phyloP scores from a whole-genome alignment of 73 alveolate genomes.

The Blepharisma stoltei region DNA sequence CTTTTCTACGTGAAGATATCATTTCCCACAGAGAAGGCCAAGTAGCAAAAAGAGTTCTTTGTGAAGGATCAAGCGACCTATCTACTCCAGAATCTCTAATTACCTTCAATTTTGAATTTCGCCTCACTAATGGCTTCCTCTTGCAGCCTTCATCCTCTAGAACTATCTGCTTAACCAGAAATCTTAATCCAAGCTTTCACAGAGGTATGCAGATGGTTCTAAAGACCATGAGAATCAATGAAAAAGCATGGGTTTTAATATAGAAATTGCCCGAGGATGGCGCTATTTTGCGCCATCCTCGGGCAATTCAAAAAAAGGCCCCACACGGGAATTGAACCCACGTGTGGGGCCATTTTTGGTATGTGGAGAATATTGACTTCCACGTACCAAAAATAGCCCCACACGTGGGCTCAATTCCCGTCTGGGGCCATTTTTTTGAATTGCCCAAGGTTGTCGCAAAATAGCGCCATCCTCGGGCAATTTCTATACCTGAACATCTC shows the following conservation, averaged over 20 bases:
- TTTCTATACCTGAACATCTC: too few relatives aligned
- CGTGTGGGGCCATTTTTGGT: too few relatives aligned
- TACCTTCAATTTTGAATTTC: background rate
- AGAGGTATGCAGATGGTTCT: background rate
- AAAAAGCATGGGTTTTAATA: background rate
- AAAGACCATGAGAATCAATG: constrained; percentile 2
- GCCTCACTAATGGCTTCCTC: constrained; percentile 10
- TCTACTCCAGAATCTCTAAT: background rate
- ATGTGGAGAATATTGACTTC: too few relatives aligned
- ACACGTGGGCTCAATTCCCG: too few relatives aligned
- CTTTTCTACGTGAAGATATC: constrained; percentile 9
- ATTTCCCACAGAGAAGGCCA: background rate
- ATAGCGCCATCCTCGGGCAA: too few relatives aligned
- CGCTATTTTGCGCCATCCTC: too few relatives aligned
- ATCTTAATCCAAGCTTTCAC: constrained; percentile 16
- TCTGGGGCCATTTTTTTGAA: too few relatives aligned
- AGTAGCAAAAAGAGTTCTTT: background rate
- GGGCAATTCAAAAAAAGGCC: too few relatives aligned
- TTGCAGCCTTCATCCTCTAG: background rate
- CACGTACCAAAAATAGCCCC: too few relatives aligned
- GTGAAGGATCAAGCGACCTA: background rate
- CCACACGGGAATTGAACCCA: too few relatives aligned
- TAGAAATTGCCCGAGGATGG: too few relatives aligned
- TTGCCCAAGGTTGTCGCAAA: too few relatives aligned
- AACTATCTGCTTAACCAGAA: constrained; percentile 4